A percentile compares a stretch with the other conserved stretches of the same genome.
phyloP scores from a whole-genome alignment of 768 basidiomycete genomes.

The Piloderma croceum region DNA sequence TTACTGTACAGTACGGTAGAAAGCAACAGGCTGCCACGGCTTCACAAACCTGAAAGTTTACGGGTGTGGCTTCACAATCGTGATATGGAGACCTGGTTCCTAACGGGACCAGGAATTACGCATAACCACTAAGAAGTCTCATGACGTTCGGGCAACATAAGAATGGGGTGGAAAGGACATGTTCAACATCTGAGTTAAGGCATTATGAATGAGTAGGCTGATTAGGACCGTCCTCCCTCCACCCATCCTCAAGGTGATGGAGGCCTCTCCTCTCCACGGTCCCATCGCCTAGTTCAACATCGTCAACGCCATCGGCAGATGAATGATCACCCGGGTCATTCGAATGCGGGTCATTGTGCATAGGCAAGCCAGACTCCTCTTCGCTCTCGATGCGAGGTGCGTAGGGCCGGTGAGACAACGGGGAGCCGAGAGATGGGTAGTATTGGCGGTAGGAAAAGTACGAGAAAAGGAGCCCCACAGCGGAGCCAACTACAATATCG shows the following conservation, averaged over 20 bases:
- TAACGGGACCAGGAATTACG: no score
- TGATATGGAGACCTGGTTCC: no score
- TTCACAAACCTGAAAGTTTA: no score
- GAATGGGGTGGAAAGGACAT: no score
- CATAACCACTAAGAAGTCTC: no score
- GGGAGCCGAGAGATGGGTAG: conserved; percentile 65
- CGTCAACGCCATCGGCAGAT: conserved; percentile 14
- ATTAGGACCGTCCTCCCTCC: not conserved
- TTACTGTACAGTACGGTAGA: no score
- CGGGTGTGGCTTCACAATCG: no score
- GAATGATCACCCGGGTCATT: conserved; percentile 7
- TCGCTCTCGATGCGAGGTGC: conserved; percentile 56
- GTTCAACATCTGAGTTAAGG: no score
- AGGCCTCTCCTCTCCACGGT: conserved; percentile 10
- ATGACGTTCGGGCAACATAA: no score
- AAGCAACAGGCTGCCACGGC: no score
- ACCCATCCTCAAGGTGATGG: conserved; percentile 3
- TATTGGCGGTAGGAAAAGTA: conserved; percentile 82
- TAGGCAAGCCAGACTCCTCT: conserved; percentile 38
- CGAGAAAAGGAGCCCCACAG: conserved; percentile 66
- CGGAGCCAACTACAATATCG: conserved; percentile 76
- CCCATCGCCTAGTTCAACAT: conserved; percentile 21
- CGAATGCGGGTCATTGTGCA: conserved; percentile 16
- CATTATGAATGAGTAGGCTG: no score
- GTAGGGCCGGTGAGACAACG: conserved; percentile 63